Base-by-base conservation (phyloP, 208 protist species). In the Strigomonas culicis region DNA sequence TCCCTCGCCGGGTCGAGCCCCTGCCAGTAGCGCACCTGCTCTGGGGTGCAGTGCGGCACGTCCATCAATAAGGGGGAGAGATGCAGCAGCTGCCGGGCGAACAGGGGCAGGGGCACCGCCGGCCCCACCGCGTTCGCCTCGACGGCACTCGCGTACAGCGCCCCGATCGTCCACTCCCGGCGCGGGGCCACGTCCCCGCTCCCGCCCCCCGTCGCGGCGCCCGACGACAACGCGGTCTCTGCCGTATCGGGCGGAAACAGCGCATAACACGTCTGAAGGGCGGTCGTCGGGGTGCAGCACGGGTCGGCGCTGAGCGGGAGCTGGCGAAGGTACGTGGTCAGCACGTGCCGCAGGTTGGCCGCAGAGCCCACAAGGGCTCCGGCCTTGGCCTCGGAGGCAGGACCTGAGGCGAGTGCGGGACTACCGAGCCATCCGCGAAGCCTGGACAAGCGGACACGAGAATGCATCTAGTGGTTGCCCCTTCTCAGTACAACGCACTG, bases 11-110 rank as follows among this genome's bases (percentile, higher is more conserved):
- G 11, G 28, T 44, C 7, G 13, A 31, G 30, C 36, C 36, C 21
- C 27, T 30, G 57, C 39, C 39, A 44, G 39, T 44, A 44, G 19
- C 57, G 57, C 19, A 61, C 57, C 15, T 61, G 34, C 57, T 61
- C 57, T 22, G 57, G 57, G 1, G 32, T 50, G 21, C 36, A 30
- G 3, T 19, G 36, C 3, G 21, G 19, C 15, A 61, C 34, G 11
- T 32, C 25, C 31, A 61, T 19, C 24, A 61, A 61, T 6, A 61
- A 17, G 3, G 57, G 57, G 1, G 27, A 49, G 13, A 61, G 25
- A 11, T 13, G 31, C 31, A 61, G 57, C 8, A 61, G 57, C 17
- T 25, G 22, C 15, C 1, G 21, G 2, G 32, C 27, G 22, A 61
- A 61, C 25, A 19, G 13, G 30, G 31, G 22, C 17, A 61, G 34